Evolutionary conservation across 495 filamentous ascomycete species (phyloP), one percentile per base, ranked within the genome.

Genomic region (Terfezia boudieri): DNA sequence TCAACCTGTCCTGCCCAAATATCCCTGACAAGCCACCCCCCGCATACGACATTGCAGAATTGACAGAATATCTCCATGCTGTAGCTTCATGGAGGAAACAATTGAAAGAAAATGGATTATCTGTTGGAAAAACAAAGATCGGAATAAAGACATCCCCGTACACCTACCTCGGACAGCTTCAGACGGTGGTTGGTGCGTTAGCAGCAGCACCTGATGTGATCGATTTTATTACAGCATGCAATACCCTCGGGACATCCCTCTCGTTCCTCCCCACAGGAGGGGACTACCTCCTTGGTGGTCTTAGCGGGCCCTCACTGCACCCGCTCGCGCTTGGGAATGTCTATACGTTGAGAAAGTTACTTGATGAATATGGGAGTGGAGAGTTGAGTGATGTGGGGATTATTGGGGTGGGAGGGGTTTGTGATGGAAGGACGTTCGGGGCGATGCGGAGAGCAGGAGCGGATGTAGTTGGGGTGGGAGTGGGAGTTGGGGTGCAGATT

Each of bases 281-380:
- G 1, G 74, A 71, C 1, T 61, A 60, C 0, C 79, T 80, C 0
- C 70, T 83, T 7, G 81, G 82, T 0, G 82, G 81, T 0, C 65
- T 85, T 59, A 82, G 76, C 0, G 82, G 82, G 0, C 69, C 76
- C 36, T 72, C 78, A 50, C 62, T 86, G 52, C 82, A 85, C 66
- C 79, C 82, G 5, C 68, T 85, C 2, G 80, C 82, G n/a, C 61
- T 86, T 32, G 82, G 82, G 11, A 86, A 86, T 60, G 81, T 85
- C 22, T 65, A 63, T 43, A 78, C 75, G 8, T 67, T 85, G 17
- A 64, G 77, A 17, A 58, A 59, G 50, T 58, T 80, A 71, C 59
- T 84, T 35, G 73, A 79, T 59, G 66, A 66, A 52, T 32, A 32
- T 32, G 26, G 7, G 4, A 32, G 26, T 32, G 57, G 58, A 1